Evolutionary conservation across 768 basidiomycete species (phyloP), one percentile per base, ranked within the genome.

Genomic region (Dioszegia crocea): DNA sequence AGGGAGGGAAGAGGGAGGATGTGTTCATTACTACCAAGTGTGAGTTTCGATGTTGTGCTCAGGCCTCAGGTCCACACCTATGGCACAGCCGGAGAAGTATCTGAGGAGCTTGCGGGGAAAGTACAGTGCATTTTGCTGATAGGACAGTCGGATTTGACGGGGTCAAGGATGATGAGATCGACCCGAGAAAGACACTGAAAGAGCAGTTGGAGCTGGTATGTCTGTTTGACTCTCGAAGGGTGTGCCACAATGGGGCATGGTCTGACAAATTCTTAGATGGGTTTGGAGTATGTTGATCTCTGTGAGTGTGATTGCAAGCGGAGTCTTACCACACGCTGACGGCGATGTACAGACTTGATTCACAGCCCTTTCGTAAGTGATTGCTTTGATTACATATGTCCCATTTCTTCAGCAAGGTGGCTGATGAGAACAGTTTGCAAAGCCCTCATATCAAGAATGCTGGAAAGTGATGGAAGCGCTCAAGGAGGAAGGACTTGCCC

Each of bases 401-500:
- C 4, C 4, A 23, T 27, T 17, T 87, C 64, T 65, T 54, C 39
- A 70, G 17, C 19, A 26, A 19, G 11, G 14, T n/a, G 16, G 27
- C 26, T 48, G 16, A 17, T n/a, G 26, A 48, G 3, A 8, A 9
- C 36, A 56, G 43, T 56, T 44, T 23, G 43, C 54, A 3, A 46
- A 33, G 26, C 54, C 41, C 11, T 45, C n/a, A 12, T 56, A 86
- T 52, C 78, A 78, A 57, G 80, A 83, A 27, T 71, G 82, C 54
- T 88, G 86, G 86, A 79, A 79, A 45, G 82, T 77, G 5, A 82
- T 88, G 82, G 85, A 86, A 65, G 81, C 80, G 36, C 76, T 83
- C 29, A 79, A 84, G 67, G 68, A 52, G 36, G 81, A 79, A 58
- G 83, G 83, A 2, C 66, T 80, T 33, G 73, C 80, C 36, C 75